Base-by-base conservation (phyloP, 164 flowering plant species). In the Magnolia sinica region DNA sequence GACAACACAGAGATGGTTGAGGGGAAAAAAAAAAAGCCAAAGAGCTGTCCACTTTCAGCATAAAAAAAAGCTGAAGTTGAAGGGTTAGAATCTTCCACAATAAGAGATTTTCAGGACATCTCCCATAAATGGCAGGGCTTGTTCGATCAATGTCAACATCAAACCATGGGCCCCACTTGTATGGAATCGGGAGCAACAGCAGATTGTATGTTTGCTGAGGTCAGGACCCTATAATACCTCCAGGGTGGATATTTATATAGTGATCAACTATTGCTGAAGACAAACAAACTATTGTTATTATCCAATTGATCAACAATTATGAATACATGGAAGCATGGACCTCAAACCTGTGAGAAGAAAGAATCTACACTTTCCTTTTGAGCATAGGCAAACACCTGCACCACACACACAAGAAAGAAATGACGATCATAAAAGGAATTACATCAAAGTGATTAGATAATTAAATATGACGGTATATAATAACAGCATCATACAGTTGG, bases 291-390 rank as follows among this genome's bases (percentile, higher is more conserved):
- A 16, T 55, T 11, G 10, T 55, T 55, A 55, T 55, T 55, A 55
- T 55, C 61, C 18, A 55, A 37, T 37, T 37, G 7, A 3, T 55
- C 61, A 11, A 55, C n/a, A 73, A 31, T 7, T 24, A 22, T 50
- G 59, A 24, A 73, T 3, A 68, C 23, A 50, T 45, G 50, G 59
- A 51, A 74, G 66, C 20, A 65, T 31, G 70, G 61, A 61, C 16
- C 29, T 5, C 84, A 73, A 70, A 93, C 99, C 98, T 96, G 99
- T 63, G 98, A 93, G 80, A 92, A 88, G 85, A 96, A 91, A 76
- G 99, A 89, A 84, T 96, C 98, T 23, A 94, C 88, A 76, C 89
- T 89, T 77, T 96, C 98, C 82, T 80, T 91, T 79, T 96, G 99
- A 78, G 99, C 99, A 83, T 81, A 85, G 31, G 94, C 92, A 80